These are phyloP conservation scores for Malassezia cuniculi DNA, from an alignment of 1,284 basidiomycete species.

Conservation along the genomic window DNA sequence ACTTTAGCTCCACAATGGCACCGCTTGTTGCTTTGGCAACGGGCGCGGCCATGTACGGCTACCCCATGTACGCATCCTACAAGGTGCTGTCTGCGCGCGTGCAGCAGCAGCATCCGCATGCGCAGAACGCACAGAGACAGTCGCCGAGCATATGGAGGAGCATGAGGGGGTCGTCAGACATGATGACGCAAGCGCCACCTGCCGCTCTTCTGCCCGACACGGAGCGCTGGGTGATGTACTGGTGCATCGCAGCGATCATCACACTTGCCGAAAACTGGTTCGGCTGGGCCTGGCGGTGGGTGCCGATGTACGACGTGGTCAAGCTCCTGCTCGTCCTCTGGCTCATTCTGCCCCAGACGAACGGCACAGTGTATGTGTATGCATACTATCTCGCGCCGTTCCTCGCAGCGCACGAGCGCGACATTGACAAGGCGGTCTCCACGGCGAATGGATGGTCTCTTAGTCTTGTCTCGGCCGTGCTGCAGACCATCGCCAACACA, in stretches of 20 bases:
- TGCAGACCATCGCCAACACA: too few species aligned
- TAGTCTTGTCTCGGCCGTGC: too few species aligned
- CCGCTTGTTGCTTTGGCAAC: not conserved
- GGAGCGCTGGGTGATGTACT: slow-evolving; percentile 38
- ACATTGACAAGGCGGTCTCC: slow-evolving; percentile 7
- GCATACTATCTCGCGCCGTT: slow-evolving; percentile 10
- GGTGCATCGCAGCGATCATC: slow-evolving; percentile 28
- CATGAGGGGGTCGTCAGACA: too few species aligned
- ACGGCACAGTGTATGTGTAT: slow-evolving; percentile 5
- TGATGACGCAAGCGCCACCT: too few species aligned
- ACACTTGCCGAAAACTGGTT: slow-evolving; percentile 23
- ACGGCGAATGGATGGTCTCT: not conserved
- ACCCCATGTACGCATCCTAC: not conserved
- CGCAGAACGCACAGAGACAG: too few species aligned
- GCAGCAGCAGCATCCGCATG: too few species aligned
- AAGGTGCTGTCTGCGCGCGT: not conserved
- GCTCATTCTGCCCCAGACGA: slow-evolving; percentile 36
- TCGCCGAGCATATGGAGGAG: too few species aligned
- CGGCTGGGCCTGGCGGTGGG: slow-evolving; percentile 35
- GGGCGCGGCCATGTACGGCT: not conserved
- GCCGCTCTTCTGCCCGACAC: slow-evolving; percentile 36
- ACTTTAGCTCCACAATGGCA: not conserved
- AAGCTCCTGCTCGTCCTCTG: slow-evolving; percentile 35
- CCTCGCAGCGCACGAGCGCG: slow-evolving; percentile 7
- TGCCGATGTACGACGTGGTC: slow-evolving; percentile 31